A percentile compares a stretch with the other conserved stretches of the same genome.
phyloP scores from a whole-genome alignment of 305 asterid genomes.

The Ajuga reptans region DNA sequence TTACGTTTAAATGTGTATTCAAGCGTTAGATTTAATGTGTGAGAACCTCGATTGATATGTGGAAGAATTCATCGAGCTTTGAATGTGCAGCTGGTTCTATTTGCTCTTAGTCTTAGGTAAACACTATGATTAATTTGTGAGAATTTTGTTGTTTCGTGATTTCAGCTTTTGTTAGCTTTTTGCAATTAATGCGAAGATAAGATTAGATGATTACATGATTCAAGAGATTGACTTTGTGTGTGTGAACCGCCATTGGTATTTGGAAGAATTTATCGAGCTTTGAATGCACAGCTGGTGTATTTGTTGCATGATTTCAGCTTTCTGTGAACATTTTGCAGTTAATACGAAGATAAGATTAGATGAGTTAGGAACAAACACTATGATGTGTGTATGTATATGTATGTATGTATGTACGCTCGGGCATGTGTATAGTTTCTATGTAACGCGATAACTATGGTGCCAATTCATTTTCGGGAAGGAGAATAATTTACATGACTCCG shows the following conservation, averaged over 20 bases:
- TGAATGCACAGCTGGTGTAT: background rate
- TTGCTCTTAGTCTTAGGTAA: background rate
- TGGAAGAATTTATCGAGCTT: background rate
- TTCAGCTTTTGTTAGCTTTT: background rate
- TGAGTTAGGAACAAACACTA: background rate
- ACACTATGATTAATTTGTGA: too few species aligned
- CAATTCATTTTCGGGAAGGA: background rate
- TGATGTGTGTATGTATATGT: background rate
- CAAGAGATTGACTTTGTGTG: background rate
- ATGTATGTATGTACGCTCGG: background rate
- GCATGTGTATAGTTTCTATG: background rate
- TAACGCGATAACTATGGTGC: background rate
- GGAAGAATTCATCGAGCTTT: background rate
- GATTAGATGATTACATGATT: background rate
- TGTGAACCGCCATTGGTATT: background rate
- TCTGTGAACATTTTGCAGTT: background rate
- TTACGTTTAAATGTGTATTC: background rate
- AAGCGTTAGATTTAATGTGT: background rate
- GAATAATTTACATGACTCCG: background rate
- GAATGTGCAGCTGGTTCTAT: background rate
- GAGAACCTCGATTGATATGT: background rate
- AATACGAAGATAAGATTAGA: background rate
- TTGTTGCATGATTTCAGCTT: background rate
- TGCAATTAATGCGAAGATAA: too few species aligned
- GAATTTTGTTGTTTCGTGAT: background rate